Evolutionary conservation across 2,329 filamentous ascomycete species (phyloP), one percentile per base, ranked within the genome.

Genomic region (Phyllosticta citrichinensis): DNA sequence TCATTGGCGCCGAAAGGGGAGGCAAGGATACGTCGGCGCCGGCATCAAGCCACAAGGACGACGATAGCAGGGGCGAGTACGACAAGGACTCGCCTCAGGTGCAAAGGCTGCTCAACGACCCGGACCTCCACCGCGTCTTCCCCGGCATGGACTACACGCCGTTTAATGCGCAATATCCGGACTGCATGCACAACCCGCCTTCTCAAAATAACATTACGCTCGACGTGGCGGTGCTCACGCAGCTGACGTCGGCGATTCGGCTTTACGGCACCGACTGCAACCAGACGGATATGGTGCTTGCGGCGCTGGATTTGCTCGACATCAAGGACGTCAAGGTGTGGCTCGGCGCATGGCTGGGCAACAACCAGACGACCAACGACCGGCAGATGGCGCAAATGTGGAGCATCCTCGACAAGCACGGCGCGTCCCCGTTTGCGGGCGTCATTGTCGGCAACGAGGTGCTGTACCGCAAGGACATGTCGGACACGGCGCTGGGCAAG

Each of bases 181-280:
- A 87, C 50, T 97, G 93, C 74, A 65, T 92, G 33, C 77, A 81
- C 60, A 82, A 87, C 66, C 89, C 89, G 0, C 88, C 93, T 0
- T 92, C 87, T 35, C 93, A 97, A 71, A 96, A 97, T 77, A 97
- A 97, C 71, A 81, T 97, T 65, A 97, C 94, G 0, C 85, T 90
- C 58, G 93, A 97, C 71, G 79, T 97, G 62, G 93, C 94, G 1
- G 87, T 97, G 10, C 84, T 97, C 57, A 91, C 89, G 12, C 91
- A 96, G 72, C 80, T 97, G 52, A 96, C 91, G 63, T 92, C 96
- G 71, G 87, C 86, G 2, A 83, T 97, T 55, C 87, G 93, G 8
- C 80, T 97, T 0, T 97, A 97, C 72, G 93, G 93, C 56, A 97
- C 91, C 12, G 93, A 97, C 76, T 97, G 93, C 81, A 97, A 97